Evolutionary conservation across 1,139 yeast species (phyloP).

Genomic region (Saccharomyces pastorianus): DNA sequence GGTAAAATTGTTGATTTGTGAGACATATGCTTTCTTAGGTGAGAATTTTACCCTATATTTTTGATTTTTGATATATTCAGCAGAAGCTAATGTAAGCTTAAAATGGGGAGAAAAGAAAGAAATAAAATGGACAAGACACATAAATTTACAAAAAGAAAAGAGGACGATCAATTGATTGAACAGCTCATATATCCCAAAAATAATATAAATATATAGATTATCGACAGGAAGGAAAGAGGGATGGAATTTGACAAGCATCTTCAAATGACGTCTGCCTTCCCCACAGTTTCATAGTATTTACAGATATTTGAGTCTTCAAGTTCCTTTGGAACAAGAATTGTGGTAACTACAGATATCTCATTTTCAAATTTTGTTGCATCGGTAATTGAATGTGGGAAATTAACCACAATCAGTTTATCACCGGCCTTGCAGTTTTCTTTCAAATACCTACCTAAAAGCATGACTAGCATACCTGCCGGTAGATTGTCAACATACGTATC

Average conservation of each 20-base stretch:
- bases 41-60: no score
- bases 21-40: conserved; percentile 10
- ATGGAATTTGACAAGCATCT: no score
- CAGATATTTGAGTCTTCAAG: conserved; percentile 36
- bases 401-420: conserved; percentile 40
- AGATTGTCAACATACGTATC: conserved; percentile 32
- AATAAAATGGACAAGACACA: background rate
- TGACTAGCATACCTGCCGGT: conserved; percentile 54
- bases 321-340: conserved; percentile 31
- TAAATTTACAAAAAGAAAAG: no score
- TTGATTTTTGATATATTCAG: no score
- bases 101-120: background rate
- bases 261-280: conserved; percentile 33
- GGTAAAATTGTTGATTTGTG: conserved; percentile 28
- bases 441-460: conserved; percentile 45
- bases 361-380: conserved; percentile 49
- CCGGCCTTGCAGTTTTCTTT: conserved; percentile 35
- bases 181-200: background rate
- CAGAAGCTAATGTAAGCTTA: background rate
- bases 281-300: conserved; percentile 55
- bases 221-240: background rate
- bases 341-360: conserved; percentile 37
- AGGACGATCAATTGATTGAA: no score
- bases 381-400: conserved; percentile 51
- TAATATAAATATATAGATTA: background rate